Base-by-base conservation (phyloP, 306 rosid species). In the Casuarina equisetifolia region DNA sequence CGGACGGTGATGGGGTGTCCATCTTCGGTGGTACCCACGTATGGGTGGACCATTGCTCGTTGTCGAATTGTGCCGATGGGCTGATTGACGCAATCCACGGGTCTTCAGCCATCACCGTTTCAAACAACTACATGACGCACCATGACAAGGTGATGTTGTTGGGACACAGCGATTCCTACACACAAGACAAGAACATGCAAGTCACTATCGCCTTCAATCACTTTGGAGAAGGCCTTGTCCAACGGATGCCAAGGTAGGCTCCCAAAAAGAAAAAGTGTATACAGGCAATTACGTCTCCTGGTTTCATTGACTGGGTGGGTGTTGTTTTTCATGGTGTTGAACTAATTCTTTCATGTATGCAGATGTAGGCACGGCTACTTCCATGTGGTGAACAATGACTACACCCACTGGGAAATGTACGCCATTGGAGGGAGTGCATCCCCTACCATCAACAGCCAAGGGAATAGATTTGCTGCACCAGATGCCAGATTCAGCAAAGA, bases 321-420 rank as follows among this genome's bases (percentile, higher is more conserved):
- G 0, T 55, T 55, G 6, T 25, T 55, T n/a, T 57, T 40, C 50
- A 20, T 40, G 86, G 46, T n/a, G 44, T 70, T 43, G 58, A 82
- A 35, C n/a, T 36, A 76, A 20, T 2, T 55, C 25, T 63, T 73
- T 70, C 40, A 25, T 1, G 25, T 66, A 20, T 80, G 84, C 84
- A 94, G 98, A 79, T 95, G 99, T 58, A 88, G 99, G 86, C 97
- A 88, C 81, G 99, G 99, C 36, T 95, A 95, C 69, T 95, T 95
- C 73, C 99, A 95, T 84, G 99, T 95, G 85, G 97, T 95, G 74
- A 95, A 95, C 90, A 95, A 95, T 89, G 99, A 95, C 99, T 95
- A 95, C 16, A 92, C 97, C 40, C 99, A 95, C 50, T 95, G 99
- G 99, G 97, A 95, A 89, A 95, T 95, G 99, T 95, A 95, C 58